Percentiles rank a stretch among this genome's conserved stretches.
phyloP scores from a whole-genome alignment of 1,139 yeast species.

The Hansenula sp. region DNA sequence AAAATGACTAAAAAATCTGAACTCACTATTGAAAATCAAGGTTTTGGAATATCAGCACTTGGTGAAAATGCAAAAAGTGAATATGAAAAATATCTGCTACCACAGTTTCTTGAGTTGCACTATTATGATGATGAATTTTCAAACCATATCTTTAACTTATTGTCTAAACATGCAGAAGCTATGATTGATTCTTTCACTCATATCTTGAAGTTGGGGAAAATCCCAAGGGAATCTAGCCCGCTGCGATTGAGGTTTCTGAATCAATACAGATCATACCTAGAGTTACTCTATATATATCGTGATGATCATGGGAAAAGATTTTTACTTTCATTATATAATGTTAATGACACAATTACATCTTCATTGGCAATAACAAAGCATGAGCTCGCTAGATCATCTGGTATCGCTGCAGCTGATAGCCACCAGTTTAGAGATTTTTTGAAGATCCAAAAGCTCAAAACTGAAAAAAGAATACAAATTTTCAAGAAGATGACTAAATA shows the following conservation, averaged over 20 bases:
- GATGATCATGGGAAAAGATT: constrained; percentile 4
- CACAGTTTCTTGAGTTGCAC: background rate
- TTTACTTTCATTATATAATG: constrained; percentile 10
- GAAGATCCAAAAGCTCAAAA: background rate
- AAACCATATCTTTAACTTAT: background rate
- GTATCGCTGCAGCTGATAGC: too few relatives aligned
- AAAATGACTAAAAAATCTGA: too few relatives aligned
- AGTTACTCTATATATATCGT: constrained; percentile 7
- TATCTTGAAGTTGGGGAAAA: background rate
- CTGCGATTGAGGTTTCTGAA: constrained; percentile 9
- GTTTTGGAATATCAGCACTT: background rate
- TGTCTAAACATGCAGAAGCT: background rate
- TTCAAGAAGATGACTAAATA: background rate
- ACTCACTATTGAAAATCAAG: background rate
- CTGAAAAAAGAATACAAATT: background rate
- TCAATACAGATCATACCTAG: constrained; percentile 10
- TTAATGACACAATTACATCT: constrained; percentile 6
- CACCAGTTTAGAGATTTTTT: background rate
- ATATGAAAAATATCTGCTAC: background rate
- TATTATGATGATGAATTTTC: background rate
- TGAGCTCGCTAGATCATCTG: too few relatives aligned
- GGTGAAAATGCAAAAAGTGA: background rate
- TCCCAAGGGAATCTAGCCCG: background rate
- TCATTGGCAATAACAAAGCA: background rate
- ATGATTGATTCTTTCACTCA: constrained; percentile 6